Conservation (phyloP, 2,329 filamentous ascomycete genomes). For the Ceratocystis lukuohia region DNA sequence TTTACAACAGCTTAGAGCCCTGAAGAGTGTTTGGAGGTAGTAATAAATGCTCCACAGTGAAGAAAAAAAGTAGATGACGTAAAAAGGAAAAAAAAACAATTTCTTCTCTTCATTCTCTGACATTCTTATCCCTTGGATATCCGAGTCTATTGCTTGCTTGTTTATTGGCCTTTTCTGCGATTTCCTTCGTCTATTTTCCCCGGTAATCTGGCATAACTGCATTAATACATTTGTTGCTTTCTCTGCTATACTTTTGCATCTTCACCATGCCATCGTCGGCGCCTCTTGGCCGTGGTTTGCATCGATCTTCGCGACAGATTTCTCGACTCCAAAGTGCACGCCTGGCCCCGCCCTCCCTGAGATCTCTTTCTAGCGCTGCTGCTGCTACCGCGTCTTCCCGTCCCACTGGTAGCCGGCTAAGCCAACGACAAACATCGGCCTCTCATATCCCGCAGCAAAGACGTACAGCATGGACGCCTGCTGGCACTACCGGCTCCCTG, state of each 20-base stretch:
- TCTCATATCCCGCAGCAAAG: neutral
- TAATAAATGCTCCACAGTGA: neutral
- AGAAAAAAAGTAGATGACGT: neutral
- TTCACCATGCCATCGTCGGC: conserved; percentile 28
- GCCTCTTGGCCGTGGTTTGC: conserved; percentile 30
- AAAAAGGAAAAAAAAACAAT: neutral
- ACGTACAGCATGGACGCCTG: conserved; percentile 21
- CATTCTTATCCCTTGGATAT: neutral
- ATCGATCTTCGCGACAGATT: conserved; percentile 27
- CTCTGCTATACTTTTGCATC: neutral
- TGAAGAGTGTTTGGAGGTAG: neutral
- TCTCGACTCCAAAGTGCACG: conserved; percentile 18
- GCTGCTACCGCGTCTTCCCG: conserved; percentile 18
- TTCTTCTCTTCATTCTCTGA: neutral
- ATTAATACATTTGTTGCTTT: neutral
- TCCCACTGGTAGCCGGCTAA: neutral
- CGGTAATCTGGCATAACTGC: neutral
- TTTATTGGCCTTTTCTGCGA: neutral
- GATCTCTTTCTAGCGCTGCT: conserved; percentile 16
- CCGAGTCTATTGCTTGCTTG: neutral
- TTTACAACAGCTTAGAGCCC: neutral
- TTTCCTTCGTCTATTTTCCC: neutral
- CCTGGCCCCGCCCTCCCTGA: conserved; percentile 10
- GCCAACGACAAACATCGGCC: neutral
- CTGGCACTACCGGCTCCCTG: conserved; percentile 12